These are phyloP conservation scores for Coniochaeta sp. DNA, from an alignment of 2,329 filamentous ascomycete species.

Conservation along the genomic window DNA sequence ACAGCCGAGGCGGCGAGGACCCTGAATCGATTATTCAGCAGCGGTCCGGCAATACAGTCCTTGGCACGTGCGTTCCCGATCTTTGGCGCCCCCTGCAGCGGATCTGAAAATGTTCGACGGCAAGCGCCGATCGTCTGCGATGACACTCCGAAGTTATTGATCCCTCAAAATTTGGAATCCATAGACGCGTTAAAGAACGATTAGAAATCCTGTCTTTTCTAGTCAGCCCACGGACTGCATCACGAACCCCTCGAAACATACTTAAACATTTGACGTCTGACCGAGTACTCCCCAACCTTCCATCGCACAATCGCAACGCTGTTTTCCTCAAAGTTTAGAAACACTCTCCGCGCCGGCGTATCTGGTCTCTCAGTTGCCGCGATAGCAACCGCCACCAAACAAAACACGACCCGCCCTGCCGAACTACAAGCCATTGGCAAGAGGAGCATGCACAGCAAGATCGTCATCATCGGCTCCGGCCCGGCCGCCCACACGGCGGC, in stretches of 20 bases:
- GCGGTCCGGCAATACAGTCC: neutral
- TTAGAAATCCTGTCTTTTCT: constrained; percentile 1
- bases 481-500: constrained; percentile 96
- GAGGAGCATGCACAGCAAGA: constrained; percentile 81
- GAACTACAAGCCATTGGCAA: constrained; percentile 31
- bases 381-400: constrained; percentile 56
- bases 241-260: too few relatives aligned
- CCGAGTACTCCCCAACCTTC: too few relatives aligned
- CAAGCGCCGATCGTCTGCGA: neutral
- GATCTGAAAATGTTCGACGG: constrained; percentile 1
- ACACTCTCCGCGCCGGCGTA: constrained; percentile 68
- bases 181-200: neutral
- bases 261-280: too few relatives aligned
- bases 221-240: neutral
- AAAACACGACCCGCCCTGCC: constrained; percentile 24
- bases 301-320: constrained; percentile 59
- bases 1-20: neutral
- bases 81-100: neutral
- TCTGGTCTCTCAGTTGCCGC: constrained; percentile 68
- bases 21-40: neutral
- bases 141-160: neutral
- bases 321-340: constrained; percentile 79
- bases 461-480: constrained; percentile 91
- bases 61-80: neutral
- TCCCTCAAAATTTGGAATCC: constrained; percentile 3